Evolutionary conservation across 2,329 filamentous ascomycete species (phyloP).

Genomic region (Pezicula neosporulosa): DNA sequence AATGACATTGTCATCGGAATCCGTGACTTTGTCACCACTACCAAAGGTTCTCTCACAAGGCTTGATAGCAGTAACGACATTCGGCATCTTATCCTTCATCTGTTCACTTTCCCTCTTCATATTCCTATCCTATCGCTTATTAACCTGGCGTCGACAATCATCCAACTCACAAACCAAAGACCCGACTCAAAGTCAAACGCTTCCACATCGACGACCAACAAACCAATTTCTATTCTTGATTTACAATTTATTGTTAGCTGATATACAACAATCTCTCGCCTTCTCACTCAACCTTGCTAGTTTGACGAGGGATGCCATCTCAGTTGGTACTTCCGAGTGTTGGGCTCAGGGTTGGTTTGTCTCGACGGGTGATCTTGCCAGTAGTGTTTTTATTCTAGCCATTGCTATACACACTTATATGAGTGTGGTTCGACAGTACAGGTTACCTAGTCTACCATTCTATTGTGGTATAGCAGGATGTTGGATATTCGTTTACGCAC

Average conservation of each 20-base stretch:
- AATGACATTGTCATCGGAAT: constrained; percentile 3
- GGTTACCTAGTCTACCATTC: constrained; percentile 47
- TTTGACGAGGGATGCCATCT: constrained; percentile 49
- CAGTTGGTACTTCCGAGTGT: constrained; percentile 52
- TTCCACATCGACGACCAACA: constrained; percentile 27
- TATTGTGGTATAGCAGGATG: constrained; percentile 42
- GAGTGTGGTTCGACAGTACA: constrained; percentile 53
- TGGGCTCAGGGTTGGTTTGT: constrained; percentile 66
- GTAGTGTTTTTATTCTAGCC: constrained; percentile 62
- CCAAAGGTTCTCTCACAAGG: constrained; percentile 29
- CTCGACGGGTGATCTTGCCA: constrained; percentile 62
- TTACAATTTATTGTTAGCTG: constrained; percentile 65
- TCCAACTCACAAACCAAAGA: constrained; percentile 3
- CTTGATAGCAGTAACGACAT: constrained; percentile 39
- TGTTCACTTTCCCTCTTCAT: constrained; percentile 37
- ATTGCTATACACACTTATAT: constrained; percentile 67
- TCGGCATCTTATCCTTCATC: constrained; percentile 44
- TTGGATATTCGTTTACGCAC: constrained; percentile 58
- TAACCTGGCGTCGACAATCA: constrained; percentile 20
- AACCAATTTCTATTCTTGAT: constrained; percentile 70
- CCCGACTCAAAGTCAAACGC: no score
- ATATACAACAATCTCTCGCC: constrained; percentile 61
- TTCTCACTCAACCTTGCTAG: constrained; percentile 62
- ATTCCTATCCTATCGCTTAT: constrained; percentile 35
- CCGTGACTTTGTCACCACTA: constrained; percentile 21